Conservation (phyloP, 73 alveolate genomes). For the Paramecium sonneborni region DNA sequence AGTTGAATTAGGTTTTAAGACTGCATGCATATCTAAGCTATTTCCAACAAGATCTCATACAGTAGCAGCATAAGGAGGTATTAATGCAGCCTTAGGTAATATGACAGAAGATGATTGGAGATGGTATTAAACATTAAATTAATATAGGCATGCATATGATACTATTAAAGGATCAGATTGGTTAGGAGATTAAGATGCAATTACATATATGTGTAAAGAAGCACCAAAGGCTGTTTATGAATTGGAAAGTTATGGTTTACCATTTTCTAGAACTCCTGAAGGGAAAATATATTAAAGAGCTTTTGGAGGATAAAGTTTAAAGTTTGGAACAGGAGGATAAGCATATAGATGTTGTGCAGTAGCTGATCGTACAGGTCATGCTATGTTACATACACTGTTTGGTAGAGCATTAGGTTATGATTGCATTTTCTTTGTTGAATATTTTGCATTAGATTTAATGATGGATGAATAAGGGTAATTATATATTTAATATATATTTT, state of each 20-base stretch:
- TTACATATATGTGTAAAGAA: conserved; percentile 93
- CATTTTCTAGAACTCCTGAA: conserved; percentile 95
- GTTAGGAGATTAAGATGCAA: conserved; percentile 97
- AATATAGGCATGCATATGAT: conserved; percentile 85
- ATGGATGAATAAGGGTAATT: conserved; percentile 79
- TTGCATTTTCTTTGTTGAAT: conserved; percentile 95
- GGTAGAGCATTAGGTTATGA: conserved; percentile 93
- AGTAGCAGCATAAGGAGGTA: conserved; percentile 94
- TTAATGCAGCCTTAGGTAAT: conserved; percentile 96
- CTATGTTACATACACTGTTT: conserved; percentile 94
- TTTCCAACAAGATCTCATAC: conserved; percentile 98
- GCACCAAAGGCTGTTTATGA: conserved; percentile 95
- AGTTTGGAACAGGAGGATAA: conserved; percentile 90
- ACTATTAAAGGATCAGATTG: conserved; percentile 86
- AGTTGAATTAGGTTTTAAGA: conserved; percentile 93
- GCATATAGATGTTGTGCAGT: conserved; percentile 90
- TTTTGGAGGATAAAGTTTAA: conserved; percentile 92
- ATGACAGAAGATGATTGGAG: conserved; percentile 97
- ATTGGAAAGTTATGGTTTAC: conserved; percentile 94
- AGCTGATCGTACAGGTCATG: conserved; percentile 97
- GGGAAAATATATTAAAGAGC: conserved; percentile 97
- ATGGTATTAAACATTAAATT: conserved; percentile 70
- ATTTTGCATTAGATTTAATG: conserved; percentile 92
- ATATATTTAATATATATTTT: background rate
- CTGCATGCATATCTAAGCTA: conserved; percentile 94